Evolutionary conservation across 2,329 filamentous ascomycete species (phyloP), one percentile per base, ranked within the genome.

Genomic region (Penicillium brasilianum): DNA sequence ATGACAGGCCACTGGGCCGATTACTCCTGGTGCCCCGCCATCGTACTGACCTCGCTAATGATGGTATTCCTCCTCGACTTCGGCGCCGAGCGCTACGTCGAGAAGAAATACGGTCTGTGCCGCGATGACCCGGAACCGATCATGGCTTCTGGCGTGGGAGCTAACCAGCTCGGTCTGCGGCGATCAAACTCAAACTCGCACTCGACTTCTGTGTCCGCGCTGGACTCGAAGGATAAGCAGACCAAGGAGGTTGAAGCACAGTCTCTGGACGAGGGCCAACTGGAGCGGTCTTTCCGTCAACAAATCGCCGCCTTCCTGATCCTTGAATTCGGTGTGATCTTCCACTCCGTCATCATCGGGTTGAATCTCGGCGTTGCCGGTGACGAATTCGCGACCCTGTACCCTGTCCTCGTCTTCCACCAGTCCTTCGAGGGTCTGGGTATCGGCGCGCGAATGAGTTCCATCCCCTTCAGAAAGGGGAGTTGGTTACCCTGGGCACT

Each of bases 311-410:
- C 70, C 20, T 79, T 72, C 69, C 72, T 80, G 28, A 80, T 81
- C 44, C 80, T 86, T 25, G 86, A 88, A 71, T 87, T 82, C 67
- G 86, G 86, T 62, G 83, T 88, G 62, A 83, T 88, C 57, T 87
- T 88, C 76, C 86, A 88, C 76, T 86, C 83, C 3, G 82, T 88
- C 52, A 86, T 88, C 71, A 87, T 88, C 62, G 86, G 86, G 1
- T 79, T 88, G 56, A 88, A 86, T 56, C 77, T 88, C 10, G 87
- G 84, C 9, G 85, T 87, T n/a, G 80, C 83, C 0, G 82, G 84
- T 25, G 73, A 81, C 0, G 85, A 87, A 50, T 88, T 88, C 74
- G 72, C 77, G 34, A 83, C 84, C 0, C 78, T 88, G 1, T 87
- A 87, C 70, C 82, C 83, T 2, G 86, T 88, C 41, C 78, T 89